Evolutionary conservation across 495 filamentous ascomycete genomes (phyloP), one percentile per base, ranked within the genome.

Genomic region (Chlorociboria aeruginascens): DNA sequence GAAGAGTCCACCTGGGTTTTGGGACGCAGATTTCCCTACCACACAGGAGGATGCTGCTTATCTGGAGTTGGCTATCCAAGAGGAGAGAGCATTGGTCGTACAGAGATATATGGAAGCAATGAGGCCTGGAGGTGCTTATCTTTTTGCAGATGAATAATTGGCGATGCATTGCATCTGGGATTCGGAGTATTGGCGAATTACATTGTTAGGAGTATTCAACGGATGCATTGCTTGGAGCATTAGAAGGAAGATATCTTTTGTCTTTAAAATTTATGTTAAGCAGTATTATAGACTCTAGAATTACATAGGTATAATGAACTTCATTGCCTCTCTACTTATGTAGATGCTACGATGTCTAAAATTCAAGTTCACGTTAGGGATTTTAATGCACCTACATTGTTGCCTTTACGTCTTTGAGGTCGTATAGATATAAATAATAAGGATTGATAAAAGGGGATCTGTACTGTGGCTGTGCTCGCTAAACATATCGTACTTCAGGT

Each of bases 1-100:
- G 20, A 66, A 63, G 31, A 84, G 82, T 10, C 90, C 92, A 3
- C 85, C 86, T 12, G 89, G 89, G 1, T 95, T 83, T 57, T 98
- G 92, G 92, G 73, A 87, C 51, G 73, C 79, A 25, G 89, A 90
- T 48, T 88, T 96, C 64, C 89, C 90, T 9, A 74, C 62, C 36
- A 95, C 89, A 7, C 89, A 94, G 60, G 86, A 94, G 61, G 58
- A 78, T 10, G 68, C 71, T 56, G 60, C 68, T 47, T 77, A 86
- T 51, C 75, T 73, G 40, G 68, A 73, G 58, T 77, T 78, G 56
- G 83, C 81, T 7, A 63, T 67, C 35, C 67, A 63, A 53, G 59
- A 75, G 50, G 79, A 79, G 60, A 68, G 72, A 48, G 63, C 74
- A 36, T 73, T 77, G 52, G 69, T 96, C 3, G 72, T 82, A 49